Conservation (phyloP, 2,329 filamentous ascomycete genomes). For the Trichoderma endophyticum region DNA sequence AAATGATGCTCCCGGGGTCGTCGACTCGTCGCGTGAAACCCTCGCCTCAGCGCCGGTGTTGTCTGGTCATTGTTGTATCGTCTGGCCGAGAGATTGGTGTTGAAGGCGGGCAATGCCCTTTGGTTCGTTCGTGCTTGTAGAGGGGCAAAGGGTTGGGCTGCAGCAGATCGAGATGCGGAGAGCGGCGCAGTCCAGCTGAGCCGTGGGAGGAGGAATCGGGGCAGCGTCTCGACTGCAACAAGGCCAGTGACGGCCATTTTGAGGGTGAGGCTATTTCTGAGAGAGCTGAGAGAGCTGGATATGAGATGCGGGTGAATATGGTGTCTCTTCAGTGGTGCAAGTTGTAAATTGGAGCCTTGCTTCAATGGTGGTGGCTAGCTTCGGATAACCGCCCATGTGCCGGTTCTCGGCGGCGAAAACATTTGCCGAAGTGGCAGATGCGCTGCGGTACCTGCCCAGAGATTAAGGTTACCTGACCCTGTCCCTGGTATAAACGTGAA, state of each 20-base stretch:
- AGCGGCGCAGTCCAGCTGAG: slow-evolving; percentile 48
- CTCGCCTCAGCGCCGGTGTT: slow-evolving; percentile 33
- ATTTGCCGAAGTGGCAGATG: slow-evolving; percentile 2
- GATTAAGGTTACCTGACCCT: neutral
- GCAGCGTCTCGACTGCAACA: slow-evolving; percentile 41
- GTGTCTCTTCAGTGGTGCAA: neutral
- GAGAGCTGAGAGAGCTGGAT: neutral
- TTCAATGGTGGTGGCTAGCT: slow-evolving; percentile 19
- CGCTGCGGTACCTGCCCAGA: neutral
- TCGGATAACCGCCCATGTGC: slow-evolving; percentile 3
- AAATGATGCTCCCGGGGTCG: slow-evolving; percentile 84
- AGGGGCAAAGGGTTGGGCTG: slow-evolving; percentile 23
- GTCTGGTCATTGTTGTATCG: neutral
- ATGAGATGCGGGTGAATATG: neutral
- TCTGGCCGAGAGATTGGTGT: slow-evolving; percentile 20
- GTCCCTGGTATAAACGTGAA: neutral
- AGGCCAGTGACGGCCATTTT: slow-evolving; percentile 29
- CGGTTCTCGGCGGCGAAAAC: slow-evolving; percentile 15
- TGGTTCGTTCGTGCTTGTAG: slow-evolving; percentile 20
- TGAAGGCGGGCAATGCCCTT: slow-evolving; percentile 23
- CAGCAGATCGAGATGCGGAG: slow-evolving; percentile 25
- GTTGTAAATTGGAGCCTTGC: slow-evolving; percentile 1
- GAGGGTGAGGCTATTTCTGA: neutral
- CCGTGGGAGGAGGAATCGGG: slow-evolving; percentile 53
- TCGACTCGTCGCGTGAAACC: slow-evolving; percentile 64